phyloP scores from a whole-genome alignment of 805 yeast genomes.

The Danielozyma ontarioensis region DNA sequence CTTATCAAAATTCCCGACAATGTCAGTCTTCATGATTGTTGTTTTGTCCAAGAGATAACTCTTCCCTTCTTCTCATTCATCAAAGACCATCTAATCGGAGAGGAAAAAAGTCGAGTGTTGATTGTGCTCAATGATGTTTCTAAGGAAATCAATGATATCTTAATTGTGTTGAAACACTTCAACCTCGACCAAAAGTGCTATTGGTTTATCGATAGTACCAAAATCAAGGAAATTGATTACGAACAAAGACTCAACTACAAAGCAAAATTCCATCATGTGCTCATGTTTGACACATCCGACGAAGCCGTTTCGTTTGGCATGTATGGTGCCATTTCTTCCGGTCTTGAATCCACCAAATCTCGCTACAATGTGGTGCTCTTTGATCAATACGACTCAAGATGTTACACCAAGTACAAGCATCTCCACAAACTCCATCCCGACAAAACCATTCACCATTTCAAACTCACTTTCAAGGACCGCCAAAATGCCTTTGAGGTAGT shows the following conservation, averaged over 20 bases:
- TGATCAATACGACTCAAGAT: constrained; percentile 12
- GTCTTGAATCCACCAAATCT: constrained; percentile 20
- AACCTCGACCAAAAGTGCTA: constrained; percentile 4
- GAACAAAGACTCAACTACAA: constrained; percentile 7
- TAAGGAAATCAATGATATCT: constrained; percentile 33
- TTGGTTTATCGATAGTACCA: constrained; percentile 6
- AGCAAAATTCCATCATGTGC: constrained; percentile 14
- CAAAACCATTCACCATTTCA: constrained; percentile 13
- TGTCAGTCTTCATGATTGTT: constrained; percentile 32
- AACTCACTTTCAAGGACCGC: constrained; percentile 15
- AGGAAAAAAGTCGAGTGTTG: constrained; percentile 13
- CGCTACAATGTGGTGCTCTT: constrained; percentile 19
- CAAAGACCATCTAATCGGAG: constrained; percentile 10
- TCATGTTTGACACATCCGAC: constrained; percentile 14
- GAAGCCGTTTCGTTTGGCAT: constrained; percentile 16
- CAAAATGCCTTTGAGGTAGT: constrained; percentile 14
- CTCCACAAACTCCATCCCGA: constrained; percentile 7
- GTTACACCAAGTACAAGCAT: constrained; percentile 3
- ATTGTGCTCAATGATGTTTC: constrained; percentile 22
- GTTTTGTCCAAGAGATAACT: constrained; percentile 27
- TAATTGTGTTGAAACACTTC: constrained; percentile 27
- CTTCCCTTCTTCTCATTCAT: constrained; percentile 30
- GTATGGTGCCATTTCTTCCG: constrained; percentile 16
- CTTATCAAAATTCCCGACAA: constrained; percentile 24
- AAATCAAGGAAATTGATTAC: constrained; percentile 5